A percentile compares a stretch with the other conserved stretches of the same genome.
Evolutionary conservation across 2,329 filamentous ascomycete genomes (phyloP).

Genomic region (Calonectria pseudoturangicola): DNA sequence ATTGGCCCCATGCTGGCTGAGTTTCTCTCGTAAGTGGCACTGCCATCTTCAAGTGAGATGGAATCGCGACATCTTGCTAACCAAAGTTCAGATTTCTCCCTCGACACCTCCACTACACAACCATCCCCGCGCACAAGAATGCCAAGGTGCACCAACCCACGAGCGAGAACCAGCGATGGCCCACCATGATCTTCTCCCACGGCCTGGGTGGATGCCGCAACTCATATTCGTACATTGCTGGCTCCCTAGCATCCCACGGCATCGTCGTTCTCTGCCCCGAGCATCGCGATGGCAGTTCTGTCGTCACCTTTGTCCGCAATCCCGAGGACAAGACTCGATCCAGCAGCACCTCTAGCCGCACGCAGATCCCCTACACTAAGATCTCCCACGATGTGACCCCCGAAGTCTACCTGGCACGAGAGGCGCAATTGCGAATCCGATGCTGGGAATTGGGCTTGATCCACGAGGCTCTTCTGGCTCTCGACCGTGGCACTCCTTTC

Average conservation of each 20-base stretch:
- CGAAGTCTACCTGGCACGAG: constrained; percentile 80
- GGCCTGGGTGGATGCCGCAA: constrained; percentile 88
- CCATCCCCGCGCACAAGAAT: constrained; percentile 83
- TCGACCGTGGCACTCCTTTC: constrained; percentile 74
- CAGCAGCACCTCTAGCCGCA: constrained; percentile 53
- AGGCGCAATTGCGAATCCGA: constrained; percentile 83
- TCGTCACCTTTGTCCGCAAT: constrained; percentile 82
- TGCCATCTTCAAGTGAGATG: neutral
- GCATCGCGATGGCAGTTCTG: constrained; percentile 87
- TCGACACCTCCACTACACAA: constrained; percentile 82
- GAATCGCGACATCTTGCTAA: constrained; percentile 25
- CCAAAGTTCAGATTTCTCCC: constrained; percentile 74
- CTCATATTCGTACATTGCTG: constrained; percentile 88
- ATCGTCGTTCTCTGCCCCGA: constrained; percentile 88
- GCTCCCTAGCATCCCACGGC: constrained; percentile 87
- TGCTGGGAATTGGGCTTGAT: constrained; percentile 86
- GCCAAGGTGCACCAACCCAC: constrained; percentile 75
- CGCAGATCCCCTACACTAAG: constrained; percentile 67
- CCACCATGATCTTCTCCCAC: constrained; percentile 90
- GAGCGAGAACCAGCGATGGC: constrained; percentile 77
- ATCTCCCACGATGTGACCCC: constrained; percentile 78
- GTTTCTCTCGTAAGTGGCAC: constrained; percentile 74
- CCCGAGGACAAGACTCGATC: constrained; percentile 67
- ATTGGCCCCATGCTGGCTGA: constrained; percentile 75
- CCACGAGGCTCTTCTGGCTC: constrained; percentile 79